Evolutionary conservation across 345 rosid genomes (phyloP).

Genomic region (Eucalyptus tenuipes): DNA sequence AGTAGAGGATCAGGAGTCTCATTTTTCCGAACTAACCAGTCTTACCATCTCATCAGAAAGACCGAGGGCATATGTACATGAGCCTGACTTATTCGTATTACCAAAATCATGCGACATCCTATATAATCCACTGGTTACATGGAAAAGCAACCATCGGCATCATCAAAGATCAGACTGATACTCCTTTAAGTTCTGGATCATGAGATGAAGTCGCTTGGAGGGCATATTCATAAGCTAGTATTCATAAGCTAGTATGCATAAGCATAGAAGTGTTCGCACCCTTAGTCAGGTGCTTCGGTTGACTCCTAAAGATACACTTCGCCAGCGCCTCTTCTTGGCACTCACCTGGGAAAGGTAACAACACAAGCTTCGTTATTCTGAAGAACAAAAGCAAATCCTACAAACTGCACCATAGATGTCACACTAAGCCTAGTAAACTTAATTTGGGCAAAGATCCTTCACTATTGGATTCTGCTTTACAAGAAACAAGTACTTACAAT

Average conservation of each 20-base stretch:
- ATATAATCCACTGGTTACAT: not conserved
- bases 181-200: not conserved
- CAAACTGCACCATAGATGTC: not conserved
- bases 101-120: not conserved
- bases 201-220: not conserved
- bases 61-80: not conserved
- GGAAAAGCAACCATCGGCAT: not conserved
- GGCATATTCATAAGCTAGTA: not conserved
- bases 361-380: not conserved
- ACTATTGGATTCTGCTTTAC: not conserved
- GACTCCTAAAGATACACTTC: slow-evolving; percentile 29
- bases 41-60: not conserved
- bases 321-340: slow-evolving; percentile 27
- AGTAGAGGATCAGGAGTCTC: not conserved
- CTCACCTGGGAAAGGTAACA: slow-evolving; percentile 10
- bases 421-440: not conserved
- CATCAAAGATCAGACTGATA: not conserved
- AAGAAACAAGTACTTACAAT: not conserved
- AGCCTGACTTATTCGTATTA: not conserved
- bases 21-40: not conserved
- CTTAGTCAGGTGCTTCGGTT: slow-evolving; percentile 3
- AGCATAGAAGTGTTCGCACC: not conserved
- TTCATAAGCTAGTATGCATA: not conserved
- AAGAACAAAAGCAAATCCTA: not conserved
- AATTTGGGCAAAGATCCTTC: not conserved